Evolutionary conservation across 441 rosid genomes (phyloP), one percentile per base, ranked within the genome.

Genomic region (Erodium texanum): DNA sequence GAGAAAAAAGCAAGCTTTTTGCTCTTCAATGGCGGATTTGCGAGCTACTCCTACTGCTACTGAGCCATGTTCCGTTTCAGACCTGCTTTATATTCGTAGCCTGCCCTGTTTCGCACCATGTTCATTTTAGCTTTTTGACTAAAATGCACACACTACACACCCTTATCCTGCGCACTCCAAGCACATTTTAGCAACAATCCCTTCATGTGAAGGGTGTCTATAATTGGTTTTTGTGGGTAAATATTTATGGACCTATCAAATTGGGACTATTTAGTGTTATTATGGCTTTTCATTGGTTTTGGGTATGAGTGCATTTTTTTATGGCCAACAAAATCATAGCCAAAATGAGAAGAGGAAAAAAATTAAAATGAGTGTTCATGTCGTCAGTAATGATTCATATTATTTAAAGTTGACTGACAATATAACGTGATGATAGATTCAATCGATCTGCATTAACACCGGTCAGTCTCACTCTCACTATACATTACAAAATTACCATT

Each of bases 261-360:
- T 7, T 19, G 62, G 24, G 24, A 7, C 24, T 19, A 8, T 56
- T 56, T 56, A 56, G 15, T 14, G 24, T 19, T 32, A 18, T 18
- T 54, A 16, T 6, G 61, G 23, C 4, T 32, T 7, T 56, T 7
- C 3, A 0, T 56, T 19, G 48, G 48, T 56, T 56, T 56, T 52
- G 24, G 62, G 24, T 34, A 80, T 82, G 84, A 84, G 79, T 83
- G 74, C 81, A 83, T 79, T 85, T 74, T 76, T 74, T 81, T 82
- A 83, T 89, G 97, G 97, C 96, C 81, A 89, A 85, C 93, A 89
- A 80, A 74, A 91, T 91, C 82, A 91, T 91, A 71, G 74, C 77
- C 65, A 68, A 52, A 73, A n/a, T n/a, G n/a, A n/a, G n/a, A n/a
- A 52, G 82, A 81, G 81, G 81, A 75, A 80, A 77, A 41, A 41